Conservation (phyloP, 306 rosid genomes). For the Begonia peltatifolia region DNA sequence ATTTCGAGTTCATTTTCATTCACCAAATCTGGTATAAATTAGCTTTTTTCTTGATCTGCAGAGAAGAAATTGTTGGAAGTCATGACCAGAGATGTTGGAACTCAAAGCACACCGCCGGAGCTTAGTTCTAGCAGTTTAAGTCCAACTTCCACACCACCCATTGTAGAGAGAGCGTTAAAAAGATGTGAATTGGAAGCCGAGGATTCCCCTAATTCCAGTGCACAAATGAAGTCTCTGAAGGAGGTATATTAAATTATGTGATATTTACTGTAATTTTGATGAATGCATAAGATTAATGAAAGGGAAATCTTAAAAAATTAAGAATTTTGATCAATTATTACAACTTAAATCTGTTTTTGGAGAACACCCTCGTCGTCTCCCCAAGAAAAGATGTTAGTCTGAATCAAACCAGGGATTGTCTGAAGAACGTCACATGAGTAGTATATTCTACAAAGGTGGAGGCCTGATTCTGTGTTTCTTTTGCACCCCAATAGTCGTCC, state of each 20-base stretch:
- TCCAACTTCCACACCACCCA: conserved; percentile 55
- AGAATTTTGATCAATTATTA: not conserved
- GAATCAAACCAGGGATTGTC: conserved; percentile 13
- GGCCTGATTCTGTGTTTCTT: conserved; percentile 9
- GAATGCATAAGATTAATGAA: too few relatives aligned
- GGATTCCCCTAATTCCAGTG: conserved; percentile 36
- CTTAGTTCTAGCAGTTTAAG: conserved; percentile 47
- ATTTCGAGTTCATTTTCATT: not conserved
- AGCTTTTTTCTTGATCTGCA: conserved; percentile 4
- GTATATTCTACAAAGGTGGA: conserved; percentile 27
- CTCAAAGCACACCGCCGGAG: conserved; percentile 55
- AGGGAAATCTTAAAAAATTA: too few relatives aligned
- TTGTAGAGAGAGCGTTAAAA: conserved; percentile 33
- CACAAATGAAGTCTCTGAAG: conserved; percentile 26
- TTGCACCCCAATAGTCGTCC: too few relatives aligned
- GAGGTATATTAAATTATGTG: conserved; percentile 27
- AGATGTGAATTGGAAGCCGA: conserved; percentile 17
- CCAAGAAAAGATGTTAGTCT: not conserved
- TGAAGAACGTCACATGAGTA: conserved; percentile 13
- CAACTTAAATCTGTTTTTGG: too few relatives aligned
- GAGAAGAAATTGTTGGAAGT: conserved; percentile 45
- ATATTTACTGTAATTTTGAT: too few relatives aligned
- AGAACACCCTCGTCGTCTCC: too few relatives aligned
- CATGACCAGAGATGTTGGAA: conserved; percentile 64
- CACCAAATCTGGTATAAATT: not conserved